Evolutionary conservation across 768 basidiomycete species (phyloP), one percentile per base, ranked within the genome.

Genomic region (Leccinum longicurvipes): DNA sequence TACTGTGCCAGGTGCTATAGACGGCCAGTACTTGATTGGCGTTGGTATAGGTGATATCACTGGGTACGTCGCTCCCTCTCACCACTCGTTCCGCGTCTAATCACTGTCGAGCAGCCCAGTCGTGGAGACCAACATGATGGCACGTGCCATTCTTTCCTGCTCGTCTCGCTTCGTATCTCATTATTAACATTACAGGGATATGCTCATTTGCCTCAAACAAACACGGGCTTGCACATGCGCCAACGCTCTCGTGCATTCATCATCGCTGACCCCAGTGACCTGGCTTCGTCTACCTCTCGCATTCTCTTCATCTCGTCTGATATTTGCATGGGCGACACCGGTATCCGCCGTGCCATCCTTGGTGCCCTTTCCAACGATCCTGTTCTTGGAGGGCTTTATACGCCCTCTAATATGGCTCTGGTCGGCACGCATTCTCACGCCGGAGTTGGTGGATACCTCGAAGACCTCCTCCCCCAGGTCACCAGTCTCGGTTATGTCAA

Each of bases 51-150:
- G 80, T 19, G 89, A 91, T 63, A 80, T 91, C 56, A 91, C 87
- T 57, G 86, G 89, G 85, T 85, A 72, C 53, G 66, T 53, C n/a
- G 14, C 17, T 39, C 28, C 25, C 8, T 21, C 34, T 27, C 19
- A 8, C 21, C 5, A 10, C 8, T n/a, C 5, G 7, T 34, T 42
- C 14, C 44, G 6, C 4, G 17, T 44, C 32, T 52, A 25, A 51
- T 25, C 21, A 8, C 45, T 12, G 27, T 48, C 58, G 24, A 57
- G 55, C 42, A 86, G 85, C 21, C 86, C 88, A 4, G 82, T 89
- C 17, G 87, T 90, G 6, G 87, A 91, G 74, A 91, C 89, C 17
- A 89, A 89, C 59, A 87, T 90, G 84, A 88, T 89, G 87, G 86
- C 83, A 67, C 47, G 71, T 58, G 29, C 25, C 28, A 31, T 24